Percentiles rank a stretch among this genome's conserved stretches.
phyloP scores from a whole-genome alignment of 2,329 filamentous ascomycete genomes.

The Xylariales sp. region DNA sequence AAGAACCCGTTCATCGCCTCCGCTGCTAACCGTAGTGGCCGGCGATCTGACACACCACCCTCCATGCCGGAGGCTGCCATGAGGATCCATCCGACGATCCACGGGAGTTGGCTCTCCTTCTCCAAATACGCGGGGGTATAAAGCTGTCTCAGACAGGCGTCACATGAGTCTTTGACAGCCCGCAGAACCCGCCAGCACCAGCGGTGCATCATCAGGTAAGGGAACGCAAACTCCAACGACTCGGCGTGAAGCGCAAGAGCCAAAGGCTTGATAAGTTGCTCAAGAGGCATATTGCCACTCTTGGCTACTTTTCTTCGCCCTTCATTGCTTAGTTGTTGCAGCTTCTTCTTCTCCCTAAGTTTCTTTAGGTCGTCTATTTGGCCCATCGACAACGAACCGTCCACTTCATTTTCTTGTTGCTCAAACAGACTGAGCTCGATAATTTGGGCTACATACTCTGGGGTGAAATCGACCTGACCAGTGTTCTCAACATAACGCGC shows the following conservation, averaged over 20 bases:
- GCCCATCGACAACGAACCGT: slow-evolving; percentile 25
- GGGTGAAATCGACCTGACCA: slow-evolving; percentile 47
- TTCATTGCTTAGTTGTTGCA: slow-evolving; percentile 32
- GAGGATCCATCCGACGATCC: slow-evolving; percentile 56
- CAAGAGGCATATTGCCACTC: slow-evolving; percentile 32
- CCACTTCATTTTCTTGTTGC: slow-evolving; percentile 40
- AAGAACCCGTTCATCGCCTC: no score
- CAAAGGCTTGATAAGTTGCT: slow-evolving; percentile 50
- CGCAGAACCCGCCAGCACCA: slow-evolving; percentile 55
- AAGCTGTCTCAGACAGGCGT: slow-evolving; percentile 48
- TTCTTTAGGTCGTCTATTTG: slow-evolving; percentile 41
- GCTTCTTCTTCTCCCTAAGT: slow-evolving; percentile 10
- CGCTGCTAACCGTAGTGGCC: no score
- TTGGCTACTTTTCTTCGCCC: slow-evolving; percentile 15
- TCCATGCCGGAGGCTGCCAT: slow-evolving; percentile 41
- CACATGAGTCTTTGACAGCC: slow-evolving; percentile 48
- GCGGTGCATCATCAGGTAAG: slow-evolving; percentile 56
- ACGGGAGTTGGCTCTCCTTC: slow-evolving; percentile 54
- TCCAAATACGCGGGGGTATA: slow-evolving; percentile 53
- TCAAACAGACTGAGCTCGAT: slow-evolving; percentile 49
- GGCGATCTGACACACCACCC: no score
- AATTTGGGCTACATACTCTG: slow-evolving; percentile 52
- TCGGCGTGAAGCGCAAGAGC: slow-evolving; percentile 53
- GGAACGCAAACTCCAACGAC: slow-evolving; percentile 52
- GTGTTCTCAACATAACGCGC: slow-evolving; percentile 48